These are phyloP conservation scores for Fusarium tricinctum DNA, from an alignment of 2,329 filamentous ascomycete species.

Conservation along the genomic window DNA sequence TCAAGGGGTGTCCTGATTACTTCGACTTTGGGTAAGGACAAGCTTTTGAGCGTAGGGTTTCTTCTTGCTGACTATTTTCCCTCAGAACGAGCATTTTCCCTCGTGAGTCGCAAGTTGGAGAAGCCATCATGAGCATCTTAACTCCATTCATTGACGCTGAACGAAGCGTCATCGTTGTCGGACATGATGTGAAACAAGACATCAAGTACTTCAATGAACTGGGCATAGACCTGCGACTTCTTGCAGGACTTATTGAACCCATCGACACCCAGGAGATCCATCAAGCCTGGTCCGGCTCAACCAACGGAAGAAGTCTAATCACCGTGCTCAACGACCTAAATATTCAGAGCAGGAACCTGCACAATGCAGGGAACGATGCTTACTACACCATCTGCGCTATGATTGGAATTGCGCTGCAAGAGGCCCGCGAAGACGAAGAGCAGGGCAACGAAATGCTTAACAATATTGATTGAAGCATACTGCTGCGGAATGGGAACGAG, in stretches of 20 bases:
- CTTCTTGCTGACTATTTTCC: constrained; percentile 15
- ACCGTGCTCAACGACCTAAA: constrained; percentile 74
- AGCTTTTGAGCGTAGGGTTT: neutral
- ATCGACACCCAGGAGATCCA: constrained; percentile 82
- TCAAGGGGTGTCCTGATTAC: constrained; percentile 78
- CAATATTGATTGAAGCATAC: constrained; percentile 29
- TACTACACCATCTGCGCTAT: constrained; percentile 82
- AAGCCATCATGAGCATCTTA: constrained; percentile 57
- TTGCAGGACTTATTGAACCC: constrained; percentile 69
- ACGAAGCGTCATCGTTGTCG: constrained; percentile 79
- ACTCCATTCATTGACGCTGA: constrained; percentile 48
- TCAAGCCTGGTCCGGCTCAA: constrained; percentile 70
- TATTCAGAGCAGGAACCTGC: constrained; percentile 75
- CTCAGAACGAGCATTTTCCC: constrained; percentile 61
- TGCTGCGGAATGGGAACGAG: too few relatives aligned
- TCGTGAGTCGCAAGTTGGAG: constrained; percentile 51
- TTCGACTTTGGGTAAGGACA: constrained; percentile 81
- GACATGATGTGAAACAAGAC: constrained; percentile 79
- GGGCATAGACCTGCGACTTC: constrained; percentile 71
- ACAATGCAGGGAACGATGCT: constrained; percentile 91
- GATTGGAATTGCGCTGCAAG: constrained; percentile 62
- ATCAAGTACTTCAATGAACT: constrained; percentile 75
- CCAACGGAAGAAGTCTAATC: constrained; percentile 69
- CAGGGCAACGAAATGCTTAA: constrained; percentile 25
- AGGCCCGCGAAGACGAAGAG: constrained; percentile 41